Percentiles rank a stretch among this genome's conserved stretches.
Evolutionary conservation across 2,329 filamentous ascomycete genomes (phyloP).

Genomic region (Leptographium wingfieldii): DNA sequence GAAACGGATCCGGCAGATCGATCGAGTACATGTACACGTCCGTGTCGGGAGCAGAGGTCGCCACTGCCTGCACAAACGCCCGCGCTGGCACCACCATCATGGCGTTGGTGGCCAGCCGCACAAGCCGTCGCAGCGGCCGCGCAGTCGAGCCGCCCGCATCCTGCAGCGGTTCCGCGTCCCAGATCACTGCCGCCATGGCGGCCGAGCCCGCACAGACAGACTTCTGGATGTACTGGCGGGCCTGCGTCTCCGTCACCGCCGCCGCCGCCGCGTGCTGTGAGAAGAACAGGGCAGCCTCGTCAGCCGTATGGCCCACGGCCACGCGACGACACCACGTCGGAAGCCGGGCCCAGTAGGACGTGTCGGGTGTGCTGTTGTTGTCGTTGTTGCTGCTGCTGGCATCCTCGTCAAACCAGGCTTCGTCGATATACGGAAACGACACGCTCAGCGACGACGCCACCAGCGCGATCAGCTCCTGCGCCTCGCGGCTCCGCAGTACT

Average conservation of each 20-base stretch:
- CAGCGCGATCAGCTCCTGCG: not conserved
- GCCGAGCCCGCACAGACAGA: not conserved
- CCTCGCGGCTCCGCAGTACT: not conserved
- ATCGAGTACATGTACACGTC: conserved; percentile 4
- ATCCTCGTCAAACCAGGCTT: not conserved
- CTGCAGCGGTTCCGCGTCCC: not conserved
- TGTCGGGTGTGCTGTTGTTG: not conserved
- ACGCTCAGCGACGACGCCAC: not conserved
- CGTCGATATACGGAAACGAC: not conserved
- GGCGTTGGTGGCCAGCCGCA: not conserved
- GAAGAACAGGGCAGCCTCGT: conserved; percentile 4
- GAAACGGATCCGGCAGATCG: conserved; percentile 3
- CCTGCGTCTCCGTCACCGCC: not conserved
- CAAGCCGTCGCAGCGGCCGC: not conserved
- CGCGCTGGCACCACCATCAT: not conserved
- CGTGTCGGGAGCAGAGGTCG: not conserved
- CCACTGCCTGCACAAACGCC: not conserved
- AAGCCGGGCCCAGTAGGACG: not conserved
- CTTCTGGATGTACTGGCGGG: not conserved
- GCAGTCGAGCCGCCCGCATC: not conserved
- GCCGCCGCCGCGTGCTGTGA: not conserved
- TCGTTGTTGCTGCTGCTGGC: no score
- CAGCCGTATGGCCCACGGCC: not conserved
- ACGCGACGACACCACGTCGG: conserved; percentile 3
- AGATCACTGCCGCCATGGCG: not conserved